Evolutionary conservation across 495 filamentous ascomycete species (phyloP), one percentile per base, ranked within the genome.

Genomic region (Penicillium salamii): DNA sequence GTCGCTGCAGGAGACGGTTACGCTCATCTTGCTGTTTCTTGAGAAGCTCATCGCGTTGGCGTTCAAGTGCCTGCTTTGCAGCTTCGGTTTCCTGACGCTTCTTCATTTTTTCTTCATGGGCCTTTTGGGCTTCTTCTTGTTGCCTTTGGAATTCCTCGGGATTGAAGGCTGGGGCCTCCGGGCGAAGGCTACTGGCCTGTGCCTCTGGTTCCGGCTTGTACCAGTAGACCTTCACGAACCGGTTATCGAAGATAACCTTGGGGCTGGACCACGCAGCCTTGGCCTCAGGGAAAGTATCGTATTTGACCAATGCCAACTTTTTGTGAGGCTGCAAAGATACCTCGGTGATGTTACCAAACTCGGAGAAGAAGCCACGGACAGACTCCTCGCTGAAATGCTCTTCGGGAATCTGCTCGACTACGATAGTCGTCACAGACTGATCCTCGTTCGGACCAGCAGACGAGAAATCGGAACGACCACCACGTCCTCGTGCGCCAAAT

Each of bases 191-290:
- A 31, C 68, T 70, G 32, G 8, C 19, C 20, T 53, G 61, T 15
- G 76, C 69, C 5, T 68, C 61, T 26, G 58, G 54, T 2, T 84
- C 81, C 0, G 84, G 79, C 54, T 88, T 92, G 65, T 88, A 80
- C 93, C 93, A 98, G 59, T 91, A 98, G 5, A 98, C 90, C 63
- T 96, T 98, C 36, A 98, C 93, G 58, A 98, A 98, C 15, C 93
- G 79, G 54, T 98, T 98, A 53, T 96, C 90, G 58, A 98, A 98
- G 41, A 98, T 90, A 39, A 89, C 88, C 61, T 95, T 95, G 0
- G 93, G 93, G 33, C 90, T 96, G 13, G 85, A 83, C 70, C 90
- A 97, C 2, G 93, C 93, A 14, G 82, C 78, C 53, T 86, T 84
- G 13, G 93, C 93, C 34, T 84, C 73, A 11, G 75, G 77, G 74